Percentiles rank a stretch among this genome's conserved stretches.
phyloP scores from a whole-genome alignment of 148 eudicot genomes.

The Hydrangea macrophylla region DNA sequence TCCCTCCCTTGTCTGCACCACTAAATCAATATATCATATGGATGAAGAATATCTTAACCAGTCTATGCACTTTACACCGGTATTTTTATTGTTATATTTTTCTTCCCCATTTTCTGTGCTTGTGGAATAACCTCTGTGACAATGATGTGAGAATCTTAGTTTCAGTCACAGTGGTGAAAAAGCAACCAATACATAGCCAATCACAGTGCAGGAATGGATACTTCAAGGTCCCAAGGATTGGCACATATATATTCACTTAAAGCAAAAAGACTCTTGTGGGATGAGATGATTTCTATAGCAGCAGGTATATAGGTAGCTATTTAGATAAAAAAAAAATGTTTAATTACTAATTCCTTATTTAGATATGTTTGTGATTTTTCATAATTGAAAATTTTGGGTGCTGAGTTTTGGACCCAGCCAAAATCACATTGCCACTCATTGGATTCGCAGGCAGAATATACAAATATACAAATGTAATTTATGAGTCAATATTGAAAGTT shows the following conservation, averaged over 20 bases:
- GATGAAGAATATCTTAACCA: constrained; percentile 9
- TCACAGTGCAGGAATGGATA: constrained; percentile 15
- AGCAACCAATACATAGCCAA: constrained; percentile 12
- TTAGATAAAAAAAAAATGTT: too few species aligned
- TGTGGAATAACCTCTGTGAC: constrained; percentile 5
- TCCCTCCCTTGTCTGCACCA: too few species aligned
- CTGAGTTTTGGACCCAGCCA: too few species aligned
- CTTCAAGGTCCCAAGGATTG: constrained; percentile 9
- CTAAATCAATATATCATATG: too few species aligned
- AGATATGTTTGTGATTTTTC: too few species aligned
- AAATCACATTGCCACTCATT: too few species aligned
- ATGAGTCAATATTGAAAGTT: too few species aligned
- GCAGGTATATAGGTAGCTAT: constrained; percentile 2
- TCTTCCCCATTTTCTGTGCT: not conserved
- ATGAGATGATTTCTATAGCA: constrained; percentile 6
- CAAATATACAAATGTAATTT: too few species aligned
- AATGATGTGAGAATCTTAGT: constrained; percentile 13
- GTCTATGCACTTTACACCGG: not conserved
- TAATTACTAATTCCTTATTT: too few species aligned
- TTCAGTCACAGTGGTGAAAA: constrained; percentile 15
- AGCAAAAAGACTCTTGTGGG: constrained; percentile 3
- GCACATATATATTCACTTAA: not conserved
- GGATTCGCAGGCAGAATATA: too few species aligned
- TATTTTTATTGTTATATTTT: not conserved
- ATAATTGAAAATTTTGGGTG: too few species aligned